These are phyloP conservation scores for Tylopilus plumbeoviolaceoides DNA, from an alignment of 768 basidiomycete species.

Conservation along the genomic window DNA sequence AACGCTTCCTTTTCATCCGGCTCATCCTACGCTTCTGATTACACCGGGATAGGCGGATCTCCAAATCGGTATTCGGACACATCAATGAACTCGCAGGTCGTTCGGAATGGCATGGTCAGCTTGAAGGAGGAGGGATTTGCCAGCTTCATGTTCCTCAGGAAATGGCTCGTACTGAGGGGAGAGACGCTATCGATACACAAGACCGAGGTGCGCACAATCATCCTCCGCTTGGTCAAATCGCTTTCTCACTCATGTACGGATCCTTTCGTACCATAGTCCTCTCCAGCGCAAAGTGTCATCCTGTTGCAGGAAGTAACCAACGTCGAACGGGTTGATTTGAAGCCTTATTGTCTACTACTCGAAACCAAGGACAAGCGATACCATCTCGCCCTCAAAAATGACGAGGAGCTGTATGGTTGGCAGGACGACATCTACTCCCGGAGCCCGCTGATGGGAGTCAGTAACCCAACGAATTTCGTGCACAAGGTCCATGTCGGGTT, in stretches of 20 bases:
- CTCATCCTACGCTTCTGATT: conserved; percentile 62
- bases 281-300: conserved; percentile 58
- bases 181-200: conserved; percentile 79
- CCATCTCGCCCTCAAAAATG: conserved; percentile 80
- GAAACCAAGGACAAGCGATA: conserved; percentile 83
- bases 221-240: background rate
- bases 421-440: conserved; percentile 94
- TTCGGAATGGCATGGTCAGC: conserved; percentile 71
- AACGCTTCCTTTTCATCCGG: conserved; percentile 53
- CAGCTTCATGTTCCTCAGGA: conserved; percentile 87
- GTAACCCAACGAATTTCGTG: conserved; percentile 94
- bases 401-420: conserved; percentile 98
- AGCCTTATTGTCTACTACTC: conserved; percentile 88
- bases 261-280: conserved; percentile 33
- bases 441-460: conserved; percentile 89
- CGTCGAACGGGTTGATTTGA: conserved; percentile 89
- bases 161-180: conserved; percentile 86
- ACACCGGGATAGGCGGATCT: conserved; percentile 79
- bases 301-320: conserved; percentile 73
- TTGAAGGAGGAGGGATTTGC: conserved; percentile 94
- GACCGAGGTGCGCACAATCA: conserved; percentile 66
- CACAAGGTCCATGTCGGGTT: conserved; percentile 99
- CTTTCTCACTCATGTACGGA: background rate
- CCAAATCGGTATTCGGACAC: conserved; percentile 51
- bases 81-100: conserved; percentile 39